Conservation (phyloP, 1,284 basidiomycete species). For the Boletellus sp. region DNA sequence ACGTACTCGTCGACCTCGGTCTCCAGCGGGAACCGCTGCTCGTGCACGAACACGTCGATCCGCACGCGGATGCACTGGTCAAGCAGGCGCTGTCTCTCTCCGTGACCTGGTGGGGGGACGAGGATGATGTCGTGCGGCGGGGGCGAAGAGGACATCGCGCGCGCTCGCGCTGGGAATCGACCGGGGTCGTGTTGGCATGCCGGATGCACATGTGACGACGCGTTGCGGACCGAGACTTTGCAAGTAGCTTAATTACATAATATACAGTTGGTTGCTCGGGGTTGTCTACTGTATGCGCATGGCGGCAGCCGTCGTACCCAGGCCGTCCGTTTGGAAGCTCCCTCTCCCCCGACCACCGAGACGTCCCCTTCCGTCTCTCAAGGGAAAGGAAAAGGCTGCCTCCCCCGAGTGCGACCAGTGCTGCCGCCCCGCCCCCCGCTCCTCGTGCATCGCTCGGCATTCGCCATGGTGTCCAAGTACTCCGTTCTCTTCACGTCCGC, state of each 20-base stretch:
- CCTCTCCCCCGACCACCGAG: constrained; percentile 26
- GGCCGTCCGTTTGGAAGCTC: constrained; percentile 19
- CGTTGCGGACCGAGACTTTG: constrained; percentile 1
- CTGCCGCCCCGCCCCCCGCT: constrained; percentile 30
- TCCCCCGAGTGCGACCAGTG: constrained; percentile 30
- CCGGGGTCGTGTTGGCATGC: not conserved
- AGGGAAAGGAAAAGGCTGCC: constrained; percentile 49
- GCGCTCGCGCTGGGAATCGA: constrained; percentile 20
- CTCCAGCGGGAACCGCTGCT: constrained; percentile 59
- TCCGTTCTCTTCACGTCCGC: constrained; percentile 2
- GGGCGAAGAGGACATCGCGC: not conserved
- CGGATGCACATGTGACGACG: not conserved
- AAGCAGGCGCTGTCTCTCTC: constrained; percentile 36
- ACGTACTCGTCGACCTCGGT: constrained; percentile 69
- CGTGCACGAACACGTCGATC: constrained; percentile 56
- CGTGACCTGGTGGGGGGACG: constrained; percentile 38
- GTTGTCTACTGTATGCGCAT: no score
- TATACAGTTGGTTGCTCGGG: not conserved
- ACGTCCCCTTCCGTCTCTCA: constrained; percentile 44
- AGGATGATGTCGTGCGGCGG: constrained; percentile 56
- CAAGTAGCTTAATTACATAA: constrained; percentile 21
- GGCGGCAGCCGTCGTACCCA: constrained; percentile 23
- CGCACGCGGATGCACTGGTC: constrained; percentile 62
- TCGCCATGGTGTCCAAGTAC: constrained; percentile 41
- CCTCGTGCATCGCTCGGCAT: constrained; percentile 40